Conservation (phyloP, 1,139 yeast species). For the Sugiyamaella novakii region DNA sequence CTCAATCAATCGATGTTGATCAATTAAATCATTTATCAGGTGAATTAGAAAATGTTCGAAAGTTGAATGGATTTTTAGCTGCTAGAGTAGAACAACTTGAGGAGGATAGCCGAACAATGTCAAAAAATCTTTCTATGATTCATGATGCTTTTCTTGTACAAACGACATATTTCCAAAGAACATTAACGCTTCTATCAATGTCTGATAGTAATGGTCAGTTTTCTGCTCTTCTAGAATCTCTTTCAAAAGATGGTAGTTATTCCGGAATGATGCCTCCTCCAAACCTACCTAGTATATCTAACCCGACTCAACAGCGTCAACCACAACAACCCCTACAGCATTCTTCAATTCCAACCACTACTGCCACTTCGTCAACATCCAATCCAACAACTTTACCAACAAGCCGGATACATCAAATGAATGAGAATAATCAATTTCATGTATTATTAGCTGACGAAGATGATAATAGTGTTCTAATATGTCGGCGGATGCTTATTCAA, state of each 20-base stretch:
- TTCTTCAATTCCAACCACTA: background rate
- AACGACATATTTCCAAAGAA: constrained; percentile 10
- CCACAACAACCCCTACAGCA: constrained; percentile 1
- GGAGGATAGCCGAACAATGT: constrained; percentile 14
- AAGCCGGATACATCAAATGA: background rate
- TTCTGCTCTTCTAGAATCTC: constrained; percentile 2
- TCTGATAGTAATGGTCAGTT: constrained; percentile 9
- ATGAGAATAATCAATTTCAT: constrained; percentile 3
- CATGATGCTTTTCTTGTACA: constrained; percentile 15
- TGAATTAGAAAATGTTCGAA: constrained; percentile 12
- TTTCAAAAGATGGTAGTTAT: constrained; percentile 12
- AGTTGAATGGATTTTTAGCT: constrained; percentile 15
- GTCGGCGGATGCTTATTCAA: constrained; percentile 68
- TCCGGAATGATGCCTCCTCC: background rate
- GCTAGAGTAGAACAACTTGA: constrained; percentile 18
- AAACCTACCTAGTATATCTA: background rate
- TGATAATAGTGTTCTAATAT: constrained; percentile 61
- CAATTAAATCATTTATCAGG: background rate
- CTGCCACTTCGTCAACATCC: background rate
- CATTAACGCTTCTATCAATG: constrained; percentile 5
- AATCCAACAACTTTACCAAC: background rate
- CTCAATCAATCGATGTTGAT: background rate
- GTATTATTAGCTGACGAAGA: constrained; percentile 87
- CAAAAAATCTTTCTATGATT: constrained; percentile 12
- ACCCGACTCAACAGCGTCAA: background rate